These are phyloP conservation scores for Suillus placidus DNA, from an alignment of 768 basidiomycete genomes.

Conservation along the genomic window DNA sequence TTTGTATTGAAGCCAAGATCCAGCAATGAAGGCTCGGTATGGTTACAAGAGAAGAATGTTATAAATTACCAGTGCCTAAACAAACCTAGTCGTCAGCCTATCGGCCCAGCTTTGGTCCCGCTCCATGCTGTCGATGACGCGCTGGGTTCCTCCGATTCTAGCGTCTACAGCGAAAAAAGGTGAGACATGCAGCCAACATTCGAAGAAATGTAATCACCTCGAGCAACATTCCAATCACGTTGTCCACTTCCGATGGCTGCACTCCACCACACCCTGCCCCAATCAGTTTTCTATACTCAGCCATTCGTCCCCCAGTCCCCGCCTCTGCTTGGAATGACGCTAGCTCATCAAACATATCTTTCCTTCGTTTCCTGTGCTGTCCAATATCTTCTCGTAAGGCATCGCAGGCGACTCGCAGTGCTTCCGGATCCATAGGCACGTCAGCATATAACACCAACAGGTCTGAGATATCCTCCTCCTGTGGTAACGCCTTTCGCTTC, in stretches of 20 bases:
- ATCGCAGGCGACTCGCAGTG: conserved; percentile 57
- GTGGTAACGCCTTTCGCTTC: conserved; percentile 53
- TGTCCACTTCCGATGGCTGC: conserved; percentile 85
- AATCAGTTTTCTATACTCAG: conserved; percentile 86
- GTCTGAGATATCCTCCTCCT: conserved; percentile 65
- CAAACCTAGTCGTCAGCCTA: conserved; percentile 19
- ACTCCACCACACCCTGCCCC: conserved; percentile 89
- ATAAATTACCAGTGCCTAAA: conserved; percentile 7
- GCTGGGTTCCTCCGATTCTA: conserved; percentile 81
- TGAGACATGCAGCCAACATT: conserved; percentile 7
- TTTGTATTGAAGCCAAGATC: background rate
- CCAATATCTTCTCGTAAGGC: conserved; percentile 64
- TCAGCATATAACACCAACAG: conserved; percentile 58
- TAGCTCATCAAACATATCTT: conserved; percentile 71
- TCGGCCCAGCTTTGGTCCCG: conserved; percentile 28
- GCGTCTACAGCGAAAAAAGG: conserved; percentile 49
- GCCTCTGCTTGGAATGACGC: conserved; percentile 86
- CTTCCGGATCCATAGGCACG: conserved; percentile 60
- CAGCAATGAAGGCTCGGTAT: conserved; percentile 5
- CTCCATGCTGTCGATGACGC: conserved; percentile 50
- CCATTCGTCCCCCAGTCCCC: conserved; percentile 87
- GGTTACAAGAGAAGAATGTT: conserved; percentile 14
- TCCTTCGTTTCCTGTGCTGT: conserved; percentile 68
- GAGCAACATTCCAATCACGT: conserved; percentile 79
- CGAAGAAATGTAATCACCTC: conserved; percentile 53